Evolutionary conservation across 2,329 filamentous ascomycete species (phyloP).

Genomic region (Parastagonospora nodorum): DNA sequence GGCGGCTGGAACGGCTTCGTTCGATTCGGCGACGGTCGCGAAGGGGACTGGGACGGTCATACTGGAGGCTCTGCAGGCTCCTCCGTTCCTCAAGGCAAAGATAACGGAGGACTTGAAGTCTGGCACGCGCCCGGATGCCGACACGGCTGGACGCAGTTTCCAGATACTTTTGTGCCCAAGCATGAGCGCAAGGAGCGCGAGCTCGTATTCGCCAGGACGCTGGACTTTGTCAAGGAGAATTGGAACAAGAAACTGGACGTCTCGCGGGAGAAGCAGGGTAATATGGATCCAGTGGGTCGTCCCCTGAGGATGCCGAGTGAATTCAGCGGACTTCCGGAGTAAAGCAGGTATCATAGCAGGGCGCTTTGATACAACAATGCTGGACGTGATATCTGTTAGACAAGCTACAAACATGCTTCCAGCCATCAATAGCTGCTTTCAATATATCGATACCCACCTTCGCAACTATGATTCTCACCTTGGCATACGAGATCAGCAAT

Average conservation of each 20-base stretch:
- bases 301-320: slow-evolving; percentile 25
- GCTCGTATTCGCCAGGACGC: slow-evolving; percentile 41
- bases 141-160: slow-evolving; percentile 53
- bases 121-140: slow-evolving; percentile 43
- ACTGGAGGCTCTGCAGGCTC: slow-evolving; percentile 21
- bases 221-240: slow-evolving; percentile 45
- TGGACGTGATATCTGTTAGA: not conserved
- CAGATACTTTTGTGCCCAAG: slow-evolving; percentile 44
- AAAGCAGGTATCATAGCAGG: not conserved
- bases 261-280: slow-evolving; percentile 12
- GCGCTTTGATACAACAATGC: not conserved
- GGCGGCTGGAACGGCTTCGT: slow-evolving; percentile 40
- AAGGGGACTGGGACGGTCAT: slow-evolving; percentile 38
- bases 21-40: slow-evolving; percentile 41
- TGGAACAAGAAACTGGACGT: slow-evolving; percentile 37
- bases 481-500: no score
- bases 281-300: slow-evolving; percentile 18
- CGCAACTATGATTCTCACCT: no score
- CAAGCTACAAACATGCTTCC: not conserved
- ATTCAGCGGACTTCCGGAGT: slow-evolving; percentile 6
- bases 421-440: no score
- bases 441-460: no score
- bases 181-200: slow-evolving; percentile 45
- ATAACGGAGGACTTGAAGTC: slow-evolving; percentile 45
- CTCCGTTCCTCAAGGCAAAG: slow-evolving; percentile 10